A percentile compares a stretch with the other conserved stretches of the same genome.
These are phyloP conservation scores for Porogramme epimiltina DNA, from an alignment of 1,284 basidiomycete species.

Conservation along the genomic window DNA sequence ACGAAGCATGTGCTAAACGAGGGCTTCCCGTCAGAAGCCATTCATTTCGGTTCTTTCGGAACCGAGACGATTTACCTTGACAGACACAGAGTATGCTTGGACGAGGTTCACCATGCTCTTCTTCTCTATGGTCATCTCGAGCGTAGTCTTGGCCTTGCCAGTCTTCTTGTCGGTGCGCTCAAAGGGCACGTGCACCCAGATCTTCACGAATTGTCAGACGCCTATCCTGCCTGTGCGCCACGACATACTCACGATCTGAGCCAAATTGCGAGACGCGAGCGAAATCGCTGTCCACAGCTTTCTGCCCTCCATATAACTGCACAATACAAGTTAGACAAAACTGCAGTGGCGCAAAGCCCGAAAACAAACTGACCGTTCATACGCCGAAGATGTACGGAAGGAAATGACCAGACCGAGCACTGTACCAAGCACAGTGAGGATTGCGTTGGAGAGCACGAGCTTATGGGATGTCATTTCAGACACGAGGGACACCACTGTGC, in stretches of 20 bases:
- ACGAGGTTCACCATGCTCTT: constrained; percentile 73
- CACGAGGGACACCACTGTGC: constrained; percentile 53
- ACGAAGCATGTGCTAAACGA: constrained; percentile 37
- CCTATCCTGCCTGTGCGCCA: background rate
- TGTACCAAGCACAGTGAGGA: constrained; percentile 44
- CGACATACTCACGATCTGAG: constrained; percentile 45
- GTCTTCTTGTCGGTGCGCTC: constrained; percentile 43
- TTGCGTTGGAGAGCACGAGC: constrained; percentile 44
- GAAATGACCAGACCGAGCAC: constrained; percentile 43
- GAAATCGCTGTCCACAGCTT: constrained; percentile 65
- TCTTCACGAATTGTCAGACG: constrained; percentile 33
- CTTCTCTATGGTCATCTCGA: constrained; percentile 67
- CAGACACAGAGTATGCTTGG: constrained; percentile 63
- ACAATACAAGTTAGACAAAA: background rate
- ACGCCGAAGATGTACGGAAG: constrained; percentile 51
- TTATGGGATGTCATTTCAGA: constrained; percentile 44
- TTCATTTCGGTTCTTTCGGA: background rate
- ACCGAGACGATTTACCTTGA: constrained; percentile 50
- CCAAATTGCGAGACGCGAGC: constrained; percentile 55
- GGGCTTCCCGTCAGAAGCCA: background rate
- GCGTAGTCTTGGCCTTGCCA: constrained; percentile 37
- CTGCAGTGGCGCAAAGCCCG: background rate
- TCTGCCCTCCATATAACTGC: constrained; percentile 60
- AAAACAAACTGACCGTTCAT: constrained; percentile 69
- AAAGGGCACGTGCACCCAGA: constrained; percentile 64